phyloP scores from a whole-genome alignment of 2,329 filamentous ascomycete species.

The Ophiostoma quercus region DNA sequence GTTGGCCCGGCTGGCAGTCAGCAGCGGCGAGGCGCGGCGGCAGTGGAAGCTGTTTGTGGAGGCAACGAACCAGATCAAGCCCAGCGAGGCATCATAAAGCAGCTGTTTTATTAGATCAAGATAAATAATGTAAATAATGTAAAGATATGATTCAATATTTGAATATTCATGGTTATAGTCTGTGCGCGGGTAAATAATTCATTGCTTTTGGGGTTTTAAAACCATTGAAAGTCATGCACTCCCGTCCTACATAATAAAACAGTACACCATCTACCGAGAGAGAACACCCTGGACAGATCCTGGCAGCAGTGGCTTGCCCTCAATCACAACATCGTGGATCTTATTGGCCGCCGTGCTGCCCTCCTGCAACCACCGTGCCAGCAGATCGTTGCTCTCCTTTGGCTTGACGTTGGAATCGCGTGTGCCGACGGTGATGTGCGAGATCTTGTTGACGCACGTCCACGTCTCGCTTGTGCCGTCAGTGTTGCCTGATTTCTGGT shows the following conservation, averaged over 20 bases:
- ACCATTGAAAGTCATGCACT: no score
- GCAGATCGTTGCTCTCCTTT: conserved; percentile 84
- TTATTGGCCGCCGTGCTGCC: conserved; percentile 42
- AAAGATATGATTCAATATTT: not conserved
- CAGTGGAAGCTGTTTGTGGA: conserved; percentile 81
- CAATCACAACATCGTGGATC: conserved; percentile 47
- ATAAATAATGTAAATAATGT: conserved; percentile 9
- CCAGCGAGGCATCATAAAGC: not conserved
- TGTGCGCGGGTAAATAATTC: not conserved
- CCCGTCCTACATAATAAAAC: not conserved
- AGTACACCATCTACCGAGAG: conserved; percentile 30
- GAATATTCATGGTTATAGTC: not conserved
- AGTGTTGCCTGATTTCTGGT: conserved; percentile 36
- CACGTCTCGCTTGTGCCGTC: conserved; percentile 39
- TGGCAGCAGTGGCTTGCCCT: conserved; percentile 44
- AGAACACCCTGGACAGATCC: conserved; percentile 47
- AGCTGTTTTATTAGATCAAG: not conserved
- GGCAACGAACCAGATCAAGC: conserved; percentile 55
- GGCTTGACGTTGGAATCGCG: conserved; percentile 71
- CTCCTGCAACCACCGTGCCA: conserved; percentile 66
- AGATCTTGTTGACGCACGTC: conserved; percentile 69
- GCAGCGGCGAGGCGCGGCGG: conserved; percentile 78
- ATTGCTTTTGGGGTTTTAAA: not conserved
- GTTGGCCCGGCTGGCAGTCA: conserved; percentile 79
- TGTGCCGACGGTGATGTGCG: conserved; percentile 89